phyloP scores from a whole-genome alignment of 257 asterid species.

The Gynochthodes officinalis region DNA sequence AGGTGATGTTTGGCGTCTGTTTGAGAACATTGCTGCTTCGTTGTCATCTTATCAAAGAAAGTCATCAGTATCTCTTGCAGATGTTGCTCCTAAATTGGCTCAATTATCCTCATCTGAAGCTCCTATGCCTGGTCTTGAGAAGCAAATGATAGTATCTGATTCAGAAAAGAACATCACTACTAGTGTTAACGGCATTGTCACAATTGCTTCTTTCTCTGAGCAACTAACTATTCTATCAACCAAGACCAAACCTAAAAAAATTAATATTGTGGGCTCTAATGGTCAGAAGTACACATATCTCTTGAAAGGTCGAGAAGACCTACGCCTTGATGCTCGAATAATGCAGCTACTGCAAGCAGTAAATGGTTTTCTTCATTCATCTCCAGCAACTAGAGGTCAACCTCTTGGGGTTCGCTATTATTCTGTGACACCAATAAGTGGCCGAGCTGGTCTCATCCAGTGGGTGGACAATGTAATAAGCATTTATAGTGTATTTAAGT shows the following conservation, averaged over 20 bases:
- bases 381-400: slow-evolving; percentile 63
- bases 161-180: slow-evolving; percentile 41
- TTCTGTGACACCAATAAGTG: slow-evolving; percentile 96
- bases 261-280: slow-evolving; percentile 82
- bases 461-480: slow-evolving; percentile 95
- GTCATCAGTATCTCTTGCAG: slow-evolving; percentile 76
- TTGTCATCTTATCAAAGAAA: slow-evolving; percentile 93
- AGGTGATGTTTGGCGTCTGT: slow-evolving; percentile 96
- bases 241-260: slow-evolving; percentile 94
- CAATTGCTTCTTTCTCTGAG: slow-evolving; percentile 77
- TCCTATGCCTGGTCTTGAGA: slow-evolving; percentile 99
- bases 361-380: slow-evolving; percentile 79
- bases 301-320: slow-evolving; percentile 97
- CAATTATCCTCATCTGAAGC: slow-evolving; percentile 71
- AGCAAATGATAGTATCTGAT: slow-evolving; percentile 60
- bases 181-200: slow-evolving; percentile 59
- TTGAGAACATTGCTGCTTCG: slow-evolving; percentile 82
- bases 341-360: slow-evolving; percentile 97
- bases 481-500: slow-evolving; percentile 86
- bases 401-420: slow-evolving; percentile 81
- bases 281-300: slow-evolving; percentile 90
- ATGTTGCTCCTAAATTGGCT: slow-evolving; percentile 95
- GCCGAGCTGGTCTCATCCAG: slow-evolving; percentile 98
- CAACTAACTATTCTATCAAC: slow-evolving; percentile 76
- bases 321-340: slow-evolving; percentile 99